Evolutionary conservation across 1,284 basidiomycete species (phyloP).

Genomic region (Ceratobasidium sp.): DNA sequence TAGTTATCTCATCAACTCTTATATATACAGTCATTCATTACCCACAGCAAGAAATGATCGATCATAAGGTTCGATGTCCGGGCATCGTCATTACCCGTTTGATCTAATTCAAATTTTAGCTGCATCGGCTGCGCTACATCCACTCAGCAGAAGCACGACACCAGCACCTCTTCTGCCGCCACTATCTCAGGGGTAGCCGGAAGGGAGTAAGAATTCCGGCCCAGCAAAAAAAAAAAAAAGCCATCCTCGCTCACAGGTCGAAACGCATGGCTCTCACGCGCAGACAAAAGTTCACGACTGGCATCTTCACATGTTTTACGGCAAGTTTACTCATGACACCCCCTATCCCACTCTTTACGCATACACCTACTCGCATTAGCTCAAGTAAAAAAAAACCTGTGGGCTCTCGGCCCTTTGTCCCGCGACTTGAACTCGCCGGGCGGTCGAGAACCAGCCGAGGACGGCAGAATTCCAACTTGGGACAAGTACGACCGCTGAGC

Average conservation of each 20-base stretch:
- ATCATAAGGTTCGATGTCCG: not conserved
- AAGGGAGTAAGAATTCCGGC: no score
- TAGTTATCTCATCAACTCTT: no score
- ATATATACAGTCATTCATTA: not conserved
- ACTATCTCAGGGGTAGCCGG: not conserved
- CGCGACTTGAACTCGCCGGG: constrained; percentile 5
- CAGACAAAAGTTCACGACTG: no score
- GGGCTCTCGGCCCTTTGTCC: not conserved
- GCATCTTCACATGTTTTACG: not conserved
- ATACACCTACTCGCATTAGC: not conserved
- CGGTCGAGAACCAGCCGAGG: not conserved
- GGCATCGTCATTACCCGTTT: not conserved
- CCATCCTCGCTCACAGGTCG: not conserved
- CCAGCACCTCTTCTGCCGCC: not conserved
- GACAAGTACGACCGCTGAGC: not conserved
- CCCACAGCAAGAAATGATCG: not conserved
- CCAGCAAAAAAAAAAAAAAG: not conserved
- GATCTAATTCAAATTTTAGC: not conserved
- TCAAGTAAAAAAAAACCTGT: not conserved
- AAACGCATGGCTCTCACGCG: not conserved
- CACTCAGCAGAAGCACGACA: not conserved
- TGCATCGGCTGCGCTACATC: not conserved
- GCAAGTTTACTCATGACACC: not conserved
- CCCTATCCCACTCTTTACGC: not conserved
- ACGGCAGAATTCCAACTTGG: not conserved